Base-by-base conservation (phyloP, 352 stramenopile species). In the Pythium insidiosum region DNA sequence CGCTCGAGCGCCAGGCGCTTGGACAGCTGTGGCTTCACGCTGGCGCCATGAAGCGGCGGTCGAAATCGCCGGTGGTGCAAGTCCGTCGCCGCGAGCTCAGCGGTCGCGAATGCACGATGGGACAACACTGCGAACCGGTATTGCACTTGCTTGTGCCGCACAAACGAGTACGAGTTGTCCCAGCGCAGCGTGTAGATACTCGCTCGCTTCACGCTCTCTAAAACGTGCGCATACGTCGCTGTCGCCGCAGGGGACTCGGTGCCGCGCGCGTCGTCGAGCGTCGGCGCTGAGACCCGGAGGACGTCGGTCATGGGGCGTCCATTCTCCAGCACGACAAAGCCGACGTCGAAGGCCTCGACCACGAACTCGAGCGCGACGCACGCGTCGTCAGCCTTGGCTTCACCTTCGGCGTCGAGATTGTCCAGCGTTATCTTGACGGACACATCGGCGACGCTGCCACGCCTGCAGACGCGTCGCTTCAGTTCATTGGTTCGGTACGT, bases 141-240 rank as follows among this genome's bases (percentile, higher is more conserved):
- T 16, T 57, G 56, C 18, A 90, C 56, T 11, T 62, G 46, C 29
- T 89, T 89, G 54, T 78, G 67, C 4, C 77, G 72, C 20, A 87
- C 56, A 23, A 84, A 55, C 39, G 77, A 89, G 56, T 89, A 89
- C 24, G 66, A 69, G 47, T 89, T 89, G 43, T 87, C 74, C 77
- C 77, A 89, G 5, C 58, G 61, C 29, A 89, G 62, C 26, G 72
- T 74, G 48, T 78, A 80, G 22, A 67, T 47, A n/a, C 38, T 52
- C n/a, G 53, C 67, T 2, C 33, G 28, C 37, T 61, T 58, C 15
- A 77, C 36, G 13, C 13, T 29, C 15, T 69, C 55, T 9, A 76
- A 44, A 30, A 35, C 47, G 9, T 61, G 68, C 48, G 81, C 74
- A 24, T 66, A 55, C 11, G 26, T 62, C 5, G 38, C 33, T 0